Conservation (phyloP, 2,329 filamentous ascomycete species). For the Uncinocarpus reesii region DNA sequence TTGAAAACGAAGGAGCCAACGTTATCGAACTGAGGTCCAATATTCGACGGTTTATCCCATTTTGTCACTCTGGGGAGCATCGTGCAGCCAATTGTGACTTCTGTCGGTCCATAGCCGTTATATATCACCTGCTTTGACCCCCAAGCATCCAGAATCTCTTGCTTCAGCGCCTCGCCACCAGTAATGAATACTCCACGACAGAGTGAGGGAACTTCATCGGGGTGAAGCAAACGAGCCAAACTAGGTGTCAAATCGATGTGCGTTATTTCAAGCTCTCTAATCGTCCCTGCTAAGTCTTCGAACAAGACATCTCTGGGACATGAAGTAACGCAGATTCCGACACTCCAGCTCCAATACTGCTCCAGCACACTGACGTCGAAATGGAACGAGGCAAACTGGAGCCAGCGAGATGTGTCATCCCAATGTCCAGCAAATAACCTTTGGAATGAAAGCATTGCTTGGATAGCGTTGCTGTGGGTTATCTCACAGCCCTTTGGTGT, state of each 20-base stretch:
- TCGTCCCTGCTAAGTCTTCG: conserved; percentile 65
- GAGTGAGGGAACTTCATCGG: conserved; percentile 68
- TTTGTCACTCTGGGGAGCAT: conserved; percentile 72
- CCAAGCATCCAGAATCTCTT: conserved; percentile 82
- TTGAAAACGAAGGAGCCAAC: conserved; percentile 72
- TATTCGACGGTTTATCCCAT: conserved; percentile 75
- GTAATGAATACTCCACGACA: conserved; percentile 85
- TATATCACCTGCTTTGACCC: conserved; percentile 71
- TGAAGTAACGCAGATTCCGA: conserved; percentile 73
- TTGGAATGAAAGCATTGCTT: conserved; percentile 81
- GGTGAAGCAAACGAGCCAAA: conserved; percentile 65
- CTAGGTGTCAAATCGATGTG: conserved; percentile 90
- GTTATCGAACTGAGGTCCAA: conserved; percentile 76
- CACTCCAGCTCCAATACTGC: conserved; percentile 92
- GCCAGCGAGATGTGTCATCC: conserved; percentile 63
- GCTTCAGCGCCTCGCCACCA: conserved; percentile 75
- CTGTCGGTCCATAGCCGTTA: conserved; percentile 86
- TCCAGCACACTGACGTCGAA: conserved; percentile 91
- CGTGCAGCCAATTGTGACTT: conserved; percentile 85
- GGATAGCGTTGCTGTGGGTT: conserved; percentile 77
- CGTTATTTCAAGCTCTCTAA: conserved; percentile 63
- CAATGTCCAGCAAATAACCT: conserved; percentile 66
- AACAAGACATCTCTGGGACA: conserved; percentile 76
- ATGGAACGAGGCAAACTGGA: conserved; percentile 89
- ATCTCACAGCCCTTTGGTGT: conserved; percentile 81